phyloP scores from a whole-genome alignment of 192 early-diverging fungal genomes.

The Coemansia sp. region DNA sequence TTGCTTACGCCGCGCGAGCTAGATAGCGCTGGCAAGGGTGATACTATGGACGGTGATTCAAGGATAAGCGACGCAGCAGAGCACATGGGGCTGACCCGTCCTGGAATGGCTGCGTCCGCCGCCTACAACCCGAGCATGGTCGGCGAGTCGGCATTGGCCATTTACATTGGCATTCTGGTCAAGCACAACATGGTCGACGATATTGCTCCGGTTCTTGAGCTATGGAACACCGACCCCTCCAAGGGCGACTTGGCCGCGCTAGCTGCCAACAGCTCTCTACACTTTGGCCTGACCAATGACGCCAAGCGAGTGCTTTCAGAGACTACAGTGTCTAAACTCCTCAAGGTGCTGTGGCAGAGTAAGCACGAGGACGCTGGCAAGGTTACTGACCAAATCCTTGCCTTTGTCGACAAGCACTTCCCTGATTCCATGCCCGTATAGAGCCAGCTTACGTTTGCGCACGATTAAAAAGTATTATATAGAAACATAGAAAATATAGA shows the following conservation, averaged over 20 bases:
- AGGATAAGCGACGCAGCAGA: background rate
- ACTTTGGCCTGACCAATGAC: background rate
- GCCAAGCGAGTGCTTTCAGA: constrained; percentile 21
- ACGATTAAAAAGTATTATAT: background rate
- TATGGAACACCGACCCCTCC: constrained; percentile 15
- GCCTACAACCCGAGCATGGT: constrained; percentile 21
- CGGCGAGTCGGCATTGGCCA: constrained; percentile 26
- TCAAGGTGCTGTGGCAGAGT: constrained; percentile 17
- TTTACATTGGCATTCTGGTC: constrained; percentile 41
- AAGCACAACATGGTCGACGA: constrained; percentile 30
- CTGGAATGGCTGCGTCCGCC: background rate
- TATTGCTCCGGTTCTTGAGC: constrained; percentile 22
- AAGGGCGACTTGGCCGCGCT: background rate
- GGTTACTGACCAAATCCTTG: constrained; percentile 20
- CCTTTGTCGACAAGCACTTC: constrained; percentile 39
- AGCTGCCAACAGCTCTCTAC: background rate
- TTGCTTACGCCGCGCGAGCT: constrained; percentile 19
- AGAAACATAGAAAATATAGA: background rate
- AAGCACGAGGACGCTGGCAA: constrained; percentile 15
- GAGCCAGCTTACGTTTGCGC: background rate
- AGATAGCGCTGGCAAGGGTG: background rate
- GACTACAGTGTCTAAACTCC: constrained; percentile 19
- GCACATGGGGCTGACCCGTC: background rate
- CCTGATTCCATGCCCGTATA: constrained; percentile 44
- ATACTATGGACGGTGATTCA: background rate